Evolutionary conservation across 805 yeast genomes (phyloP).

Genomic region (Candida morakotiae): DNA sequence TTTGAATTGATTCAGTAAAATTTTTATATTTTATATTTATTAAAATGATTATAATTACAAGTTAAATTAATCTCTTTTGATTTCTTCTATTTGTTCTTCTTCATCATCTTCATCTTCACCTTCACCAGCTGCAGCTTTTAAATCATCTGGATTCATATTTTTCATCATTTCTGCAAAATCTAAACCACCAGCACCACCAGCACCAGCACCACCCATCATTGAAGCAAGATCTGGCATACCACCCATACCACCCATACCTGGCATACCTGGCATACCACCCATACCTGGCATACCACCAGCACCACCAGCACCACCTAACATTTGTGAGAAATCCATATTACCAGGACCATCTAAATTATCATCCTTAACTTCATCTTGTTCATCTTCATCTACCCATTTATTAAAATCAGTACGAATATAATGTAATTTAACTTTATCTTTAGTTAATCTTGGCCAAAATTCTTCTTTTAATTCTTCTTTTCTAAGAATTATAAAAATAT

Average conservation of each 20-base stretch:
- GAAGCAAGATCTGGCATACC: conserved; percentile 36
- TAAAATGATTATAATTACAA: neutral
- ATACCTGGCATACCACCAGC: conserved; percentile 16
- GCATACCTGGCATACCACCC: conserved; percentile 26
- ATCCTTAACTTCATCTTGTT: conserved; percentile 71
- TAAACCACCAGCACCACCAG: conserved; percentile 24
- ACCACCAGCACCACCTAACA: conserved; percentile 35
- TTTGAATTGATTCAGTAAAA: conserved; percentile 2
- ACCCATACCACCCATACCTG: conserved; percentile 28
- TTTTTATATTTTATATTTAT: no score
- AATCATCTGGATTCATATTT: conserved; percentile 16
- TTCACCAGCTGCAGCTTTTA: conserved; percentile 15
- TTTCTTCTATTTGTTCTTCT: conserved; percentile 19
- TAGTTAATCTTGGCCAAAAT: conserved; percentile 94
- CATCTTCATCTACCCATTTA: conserved; percentile 98
- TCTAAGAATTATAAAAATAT: conserved; percentile 59
- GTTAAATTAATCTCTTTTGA: conserved; percentile 7
- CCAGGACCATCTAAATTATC: conserved; percentile 25
- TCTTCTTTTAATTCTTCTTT: conserved; percentile 68
- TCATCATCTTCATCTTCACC: conserved; percentile 23
- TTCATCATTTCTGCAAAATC: conserved; percentile 39
- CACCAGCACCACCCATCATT: conserved; percentile 19
- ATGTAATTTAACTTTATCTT: conserved; percentile 74
- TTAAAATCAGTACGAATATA: conserved; percentile 92
- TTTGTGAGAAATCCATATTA: conserved; percentile 30